Evolutionary conservation across 352 stramenopile species (phyloP).

Genomic region (Globisporangium nagaii): DNA sequence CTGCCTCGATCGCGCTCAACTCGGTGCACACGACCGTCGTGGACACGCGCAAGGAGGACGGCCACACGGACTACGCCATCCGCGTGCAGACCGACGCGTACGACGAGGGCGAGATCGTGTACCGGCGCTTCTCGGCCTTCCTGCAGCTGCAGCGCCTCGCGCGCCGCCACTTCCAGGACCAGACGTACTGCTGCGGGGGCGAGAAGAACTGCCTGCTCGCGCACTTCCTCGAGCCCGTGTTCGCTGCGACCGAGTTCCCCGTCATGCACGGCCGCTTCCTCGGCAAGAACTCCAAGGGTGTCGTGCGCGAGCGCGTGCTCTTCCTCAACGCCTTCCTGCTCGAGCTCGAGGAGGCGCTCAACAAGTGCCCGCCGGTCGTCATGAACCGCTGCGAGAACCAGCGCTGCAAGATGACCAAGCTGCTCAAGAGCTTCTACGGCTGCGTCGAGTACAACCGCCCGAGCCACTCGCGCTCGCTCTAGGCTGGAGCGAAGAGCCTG

Average conservation of each 20-base stretch:
- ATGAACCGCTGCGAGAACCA: conserved; percentile 73
- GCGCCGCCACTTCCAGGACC: conserved; percentile 61
- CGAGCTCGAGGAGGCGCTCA: conserved; percentile 65
- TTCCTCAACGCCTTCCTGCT: conserved; percentile 82
- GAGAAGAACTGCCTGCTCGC: conserved; percentile 62
- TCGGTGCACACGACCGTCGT: conserved; percentile 58
- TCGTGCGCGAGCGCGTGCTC: conserved; percentile 70
- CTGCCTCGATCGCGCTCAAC: conserved; percentile 33
- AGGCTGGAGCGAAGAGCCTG: conserved; percentile 8
- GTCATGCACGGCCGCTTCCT: conserved; percentile 65
- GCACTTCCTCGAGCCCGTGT: conserved; percentile 62
- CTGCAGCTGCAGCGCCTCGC: conserved; percentile 76
- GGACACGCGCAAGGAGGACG: conserved; percentile 65
- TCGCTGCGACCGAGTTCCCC: conserved; percentile 68
- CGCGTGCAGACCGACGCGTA: conserved; percentile 59
- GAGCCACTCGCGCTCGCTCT: conserved; percentile 47
- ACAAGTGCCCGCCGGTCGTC: conserved; percentile 71
- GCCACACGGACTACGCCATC: conserved; percentile 85
- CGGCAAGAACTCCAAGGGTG: conserved; percentile 76
- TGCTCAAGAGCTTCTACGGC: conserved; percentile 85
- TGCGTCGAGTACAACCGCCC: conserved; percentile 39
- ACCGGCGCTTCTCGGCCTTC: conserved; percentile 83
- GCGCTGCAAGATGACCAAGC: conserved; percentile 77
- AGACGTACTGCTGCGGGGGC: conserved; percentile 57
- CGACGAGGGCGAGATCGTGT: conserved; percentile 60